Evolutionary conservation across 345 rosid species (phyloP), one percentile per base, ranked within the genome.

Genomic region (Lumnitzera racemosa): DNA sequence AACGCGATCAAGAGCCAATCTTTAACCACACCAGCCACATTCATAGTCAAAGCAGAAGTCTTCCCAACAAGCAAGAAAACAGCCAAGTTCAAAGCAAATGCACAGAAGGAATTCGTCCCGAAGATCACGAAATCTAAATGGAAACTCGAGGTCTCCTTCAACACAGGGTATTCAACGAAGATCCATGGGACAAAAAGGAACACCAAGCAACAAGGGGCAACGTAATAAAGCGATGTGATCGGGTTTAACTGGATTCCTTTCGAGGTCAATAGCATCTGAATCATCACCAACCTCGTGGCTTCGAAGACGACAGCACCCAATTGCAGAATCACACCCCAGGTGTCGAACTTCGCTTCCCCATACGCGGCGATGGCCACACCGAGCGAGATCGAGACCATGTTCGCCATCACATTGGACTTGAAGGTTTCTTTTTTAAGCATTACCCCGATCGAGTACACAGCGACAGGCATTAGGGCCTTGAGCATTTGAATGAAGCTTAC

Each of bases 401-500:
- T 92, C 10, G 64, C 75, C 98, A 92, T 92, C 6, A 89, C 87
- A 24, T 82, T 87, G 12, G 73, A 66, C 71, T 85, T 89, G 61
- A 89, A 92, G 8, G 59, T 47, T 48, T 92, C 96, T 46, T 80
- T 83, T 55, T 85, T 89, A 16, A 87, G 68, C 14, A 76, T 17
- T 48, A 92, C 94, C 20, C 98, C 96, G 57, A 92, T 87, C 2
- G 98, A 92, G 72, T 92, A 92, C 10, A 92, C 98, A 12, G 98
- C 96, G 2, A 92, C 96, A 1, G 98, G 96, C 98, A 92, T 92
- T 12, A 92, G 77, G 41, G 98, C 96, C 48, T 92, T 92, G 11
- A 91, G 83, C 98, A 91, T 91, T 85, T 91, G 98, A 66, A 91
- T 91, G 66, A 91, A 91, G 20, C 96, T 89, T 41, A 92, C 98